phyloP scores from a whole-genome alignment of 306 rosid genomes.

The Ziziphus jujuba region DNA sequence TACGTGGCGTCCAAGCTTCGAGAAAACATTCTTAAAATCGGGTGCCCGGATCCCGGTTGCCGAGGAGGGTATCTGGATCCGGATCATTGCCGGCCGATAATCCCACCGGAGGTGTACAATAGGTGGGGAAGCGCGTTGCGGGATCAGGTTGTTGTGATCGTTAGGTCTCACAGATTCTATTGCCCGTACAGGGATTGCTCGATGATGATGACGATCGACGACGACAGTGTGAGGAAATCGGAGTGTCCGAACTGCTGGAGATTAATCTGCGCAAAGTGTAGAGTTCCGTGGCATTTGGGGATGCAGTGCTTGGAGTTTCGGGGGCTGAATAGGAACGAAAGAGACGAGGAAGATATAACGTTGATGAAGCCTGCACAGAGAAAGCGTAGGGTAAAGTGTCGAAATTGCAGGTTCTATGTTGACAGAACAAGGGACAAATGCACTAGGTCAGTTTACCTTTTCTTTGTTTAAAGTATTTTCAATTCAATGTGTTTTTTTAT shows the following conservation, averaged over 20 bases:
- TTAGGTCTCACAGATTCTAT: slow-evolving; percentile 24
- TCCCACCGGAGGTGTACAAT: slow-evolving; percentile 39
- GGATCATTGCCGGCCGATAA: slow-evolving; percentile 38
- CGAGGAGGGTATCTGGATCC: slow-evolving; percentile 31
- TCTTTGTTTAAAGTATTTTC: no score
- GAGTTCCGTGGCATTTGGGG: slow-evolving; percentile 67
- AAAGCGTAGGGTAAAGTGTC: slow-evolving; percentile 54
- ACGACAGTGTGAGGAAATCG: slow-evolving; percentile 25
- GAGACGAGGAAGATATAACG: slow-evolving; percentile 40
- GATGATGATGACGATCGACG: slow-evolving; percentile 30
- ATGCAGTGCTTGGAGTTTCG: slow-evolving; percentile 43
- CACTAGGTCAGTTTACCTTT: slow-evolving; percentile 15
- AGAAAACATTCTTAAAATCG: slow-evolving; percentile 33
- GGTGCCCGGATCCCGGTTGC: slow-evolving; percentile 56
- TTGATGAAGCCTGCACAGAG: slow-evolving; percentile 34
- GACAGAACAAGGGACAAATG: slow-evolving; percentile 30
- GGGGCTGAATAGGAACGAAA: slow-evolving; percentile 37
- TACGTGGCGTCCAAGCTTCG: slow-evolving; percentile 54
- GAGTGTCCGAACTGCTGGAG: slow-evolving; percentile 64
- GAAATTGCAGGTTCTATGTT: slow-evolving; percentile 43
- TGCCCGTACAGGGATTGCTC: slow-evolving; percentile 70
- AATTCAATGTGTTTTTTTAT: no score
- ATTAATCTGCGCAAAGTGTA: slow-evolving; percentile 57
- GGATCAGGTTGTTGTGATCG: slow-evolving; percentile 33
- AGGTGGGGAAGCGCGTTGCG: slow-evolving; percentile 48